Evolutionary conservation across 345 rosid genomes (phyloP).

Genomic region (Zanthoxylum bungeanum): DNA sequence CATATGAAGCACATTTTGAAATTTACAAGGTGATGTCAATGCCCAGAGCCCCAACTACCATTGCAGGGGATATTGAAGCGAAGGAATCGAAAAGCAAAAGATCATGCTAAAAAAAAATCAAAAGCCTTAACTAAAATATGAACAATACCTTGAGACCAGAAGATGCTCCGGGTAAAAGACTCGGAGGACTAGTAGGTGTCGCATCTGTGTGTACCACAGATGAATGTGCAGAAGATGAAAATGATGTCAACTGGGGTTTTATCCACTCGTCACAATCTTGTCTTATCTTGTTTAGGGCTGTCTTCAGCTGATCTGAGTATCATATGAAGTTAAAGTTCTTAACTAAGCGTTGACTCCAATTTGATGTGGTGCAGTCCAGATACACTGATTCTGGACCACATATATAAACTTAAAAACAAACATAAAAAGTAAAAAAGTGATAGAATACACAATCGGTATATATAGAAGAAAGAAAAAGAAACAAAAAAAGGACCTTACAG

Average conservation of each 20-base stretch:
- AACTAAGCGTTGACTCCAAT: slow-evolving; percentile 6
- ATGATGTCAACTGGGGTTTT: slow-evolving; percentile 51
- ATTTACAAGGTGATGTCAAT: background rate
- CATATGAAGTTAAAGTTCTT: slow-evolving; percentile 13
- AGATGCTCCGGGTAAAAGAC: slow-evolving; percentile 46
- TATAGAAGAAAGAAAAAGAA: background rate
- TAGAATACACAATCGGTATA: background rate
- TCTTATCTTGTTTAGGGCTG: slow-evolving; percentile 68
- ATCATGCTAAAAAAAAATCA: background rate
- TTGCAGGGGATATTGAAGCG: background rate
- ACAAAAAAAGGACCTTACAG: slow-evolving; percentile 51
- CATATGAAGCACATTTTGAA: slow-evolving; percentile 2
- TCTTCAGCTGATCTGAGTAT: slow-evolving; percentile 77
- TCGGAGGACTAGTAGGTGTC: slow-evolving; percentile 59
- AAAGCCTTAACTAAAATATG: background rate
- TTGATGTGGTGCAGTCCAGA: background rate
- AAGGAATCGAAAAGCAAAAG: background rate
- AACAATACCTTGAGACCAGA: slow-evolving; percentile 81
- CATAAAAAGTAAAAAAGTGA: background rate
- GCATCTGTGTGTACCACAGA: slow-evolving; percentile 56
- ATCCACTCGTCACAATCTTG: slow-evolving; percentile 98
- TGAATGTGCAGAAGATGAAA: slow-evolving; percentile 47
- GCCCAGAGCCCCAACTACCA: background rate
- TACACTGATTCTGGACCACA: background rate
- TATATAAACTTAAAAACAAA: background rate